Conservation (phyloP, 345 rosid genomes). For the Balakata baccata region DNA sequence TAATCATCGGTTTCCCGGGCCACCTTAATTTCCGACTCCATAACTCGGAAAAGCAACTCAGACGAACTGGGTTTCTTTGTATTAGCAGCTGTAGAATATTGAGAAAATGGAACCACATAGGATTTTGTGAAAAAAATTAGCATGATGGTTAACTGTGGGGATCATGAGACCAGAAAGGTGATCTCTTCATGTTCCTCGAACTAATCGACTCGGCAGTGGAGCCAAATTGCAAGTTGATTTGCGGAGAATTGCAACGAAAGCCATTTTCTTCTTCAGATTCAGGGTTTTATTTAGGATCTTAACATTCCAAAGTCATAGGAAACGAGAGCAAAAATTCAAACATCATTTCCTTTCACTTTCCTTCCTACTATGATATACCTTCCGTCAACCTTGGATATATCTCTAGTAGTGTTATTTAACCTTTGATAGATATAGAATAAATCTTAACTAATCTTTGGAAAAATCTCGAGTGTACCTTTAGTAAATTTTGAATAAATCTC, state of each 20-base stretch:
- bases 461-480: too few relatives aligned
- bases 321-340: too few relatives aligned
- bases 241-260: constrained; percentile 39
- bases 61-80: constrained; percentile 35
- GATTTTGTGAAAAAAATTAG: constrained; percentile 22
- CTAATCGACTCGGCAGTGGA: constrained; percentile 40
- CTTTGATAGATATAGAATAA: too few relatives aligned
- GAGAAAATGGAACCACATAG: constrained; percentile 11
- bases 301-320: too few relatives aligned
- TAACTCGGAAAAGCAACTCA: constrained; percentile 55
- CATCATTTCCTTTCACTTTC: too few relatives aligned
- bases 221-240: constrained; percentile 42
- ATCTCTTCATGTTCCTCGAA: constrained; percentile 30
- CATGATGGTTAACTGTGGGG: constrained; percentile 22
- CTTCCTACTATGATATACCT: too few relatives aligned
- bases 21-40: constrained; percentile 62
- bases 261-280: constrained; percentile 29
- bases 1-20: constrained; percentile 59
- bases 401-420: too few relatives aligned
- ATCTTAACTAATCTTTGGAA: too few relatives aligned
- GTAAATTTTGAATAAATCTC: too few relatives aligned
- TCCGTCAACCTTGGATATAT: too few relatives aligned
- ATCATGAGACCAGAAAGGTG: constrained; percentile 28
- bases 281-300: too few relatives aligned
- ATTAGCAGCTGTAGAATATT: constrained; percentile 38